phyloP scores from a whole-genome alignment of 106 monocot genomes.

The Ottelia alismoides region DNA sequence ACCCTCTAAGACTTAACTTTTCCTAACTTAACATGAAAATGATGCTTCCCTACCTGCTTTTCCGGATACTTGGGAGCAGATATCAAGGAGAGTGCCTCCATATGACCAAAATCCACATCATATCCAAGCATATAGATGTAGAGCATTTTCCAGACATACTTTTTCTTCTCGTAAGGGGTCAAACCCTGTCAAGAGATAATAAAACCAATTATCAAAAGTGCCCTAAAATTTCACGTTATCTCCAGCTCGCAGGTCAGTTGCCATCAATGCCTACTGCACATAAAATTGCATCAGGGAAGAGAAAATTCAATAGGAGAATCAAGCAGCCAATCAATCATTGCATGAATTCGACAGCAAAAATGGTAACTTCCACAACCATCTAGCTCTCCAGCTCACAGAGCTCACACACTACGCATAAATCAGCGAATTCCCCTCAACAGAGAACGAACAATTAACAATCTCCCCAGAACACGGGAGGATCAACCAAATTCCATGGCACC shows the following conservation, averaged over 20 bases:
- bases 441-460: too few species aligned
- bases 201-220: neutral
- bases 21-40: neutral
- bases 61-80: conserved; percentile 99
- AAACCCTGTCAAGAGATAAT: conserved; percentile 47
- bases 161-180: conserved; percentile 85
- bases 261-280: too few species aligned
- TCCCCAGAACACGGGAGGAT: too few species aligned
- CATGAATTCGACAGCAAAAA: neutral
- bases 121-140: conserved; percentile 97
- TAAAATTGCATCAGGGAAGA: too few species aligned
- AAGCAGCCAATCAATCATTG: neutral
- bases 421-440: too few species aligned
- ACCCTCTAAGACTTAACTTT: neutral
- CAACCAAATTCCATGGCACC: too few species aligned
- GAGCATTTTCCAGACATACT: conserved; percentile 99
- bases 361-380: too few species aligned
- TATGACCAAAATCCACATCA: conserved; percentile 98
- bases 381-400: too few species aligned
- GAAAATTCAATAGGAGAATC: neutral
- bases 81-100: conserved; percentile 78
- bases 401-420: too few species aligned
- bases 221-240: neutral
- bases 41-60: conserved; percentile 65
- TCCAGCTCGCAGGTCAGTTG: neutral